Percentiles rank a stretch among this genome's conserved stretches.
Conservation (phyloP, 163 green algal genomes). For the Scenedesmus sp. region DNA sequence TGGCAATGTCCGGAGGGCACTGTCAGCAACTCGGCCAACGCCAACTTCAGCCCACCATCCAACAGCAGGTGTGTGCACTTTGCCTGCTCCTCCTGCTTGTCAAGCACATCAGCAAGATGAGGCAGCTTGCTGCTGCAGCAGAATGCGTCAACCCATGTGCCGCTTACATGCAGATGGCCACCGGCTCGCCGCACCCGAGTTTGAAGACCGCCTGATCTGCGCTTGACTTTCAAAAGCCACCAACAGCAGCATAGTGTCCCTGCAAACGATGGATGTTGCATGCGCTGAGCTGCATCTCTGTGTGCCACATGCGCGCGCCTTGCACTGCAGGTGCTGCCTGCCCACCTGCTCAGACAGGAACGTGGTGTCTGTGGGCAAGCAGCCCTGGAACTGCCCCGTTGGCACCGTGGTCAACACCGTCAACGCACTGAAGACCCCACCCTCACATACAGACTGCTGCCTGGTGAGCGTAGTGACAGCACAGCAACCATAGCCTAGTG, state of each 20-base stretch:
- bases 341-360: conserved; percentile 4
- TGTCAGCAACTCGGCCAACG: not conserved
- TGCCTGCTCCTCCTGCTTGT: not conserved
- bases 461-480: not conserved
- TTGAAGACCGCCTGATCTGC: too few species aligned
- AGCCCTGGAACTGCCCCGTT: not conserved
- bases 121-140: too few species aligned
- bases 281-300: too few species aligned
- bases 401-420: not conserved
- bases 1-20: not conserved
- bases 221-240: too few species aligned
- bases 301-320: too few species aligned
- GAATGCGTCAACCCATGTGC: too few species aligned
- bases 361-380: not conserved
- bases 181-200: too few species aligned
- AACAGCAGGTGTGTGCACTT: not conserved
- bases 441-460: not conserved
- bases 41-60: conserved; percentile 13
- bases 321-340: not conserved
- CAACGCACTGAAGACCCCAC: not conserved
- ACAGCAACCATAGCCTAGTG: not conserved
- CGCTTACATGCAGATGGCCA: too few species aligned
- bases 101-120: not conserved
- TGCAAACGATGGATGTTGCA: too few species aligned
- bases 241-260: too few species aligned